These are phyloP conservation scores for Arthrobotrys sinensis DNA, from an alignment of 2,329 filamentous ascomycete genomes.

Conservation along the genomic window DNA sequence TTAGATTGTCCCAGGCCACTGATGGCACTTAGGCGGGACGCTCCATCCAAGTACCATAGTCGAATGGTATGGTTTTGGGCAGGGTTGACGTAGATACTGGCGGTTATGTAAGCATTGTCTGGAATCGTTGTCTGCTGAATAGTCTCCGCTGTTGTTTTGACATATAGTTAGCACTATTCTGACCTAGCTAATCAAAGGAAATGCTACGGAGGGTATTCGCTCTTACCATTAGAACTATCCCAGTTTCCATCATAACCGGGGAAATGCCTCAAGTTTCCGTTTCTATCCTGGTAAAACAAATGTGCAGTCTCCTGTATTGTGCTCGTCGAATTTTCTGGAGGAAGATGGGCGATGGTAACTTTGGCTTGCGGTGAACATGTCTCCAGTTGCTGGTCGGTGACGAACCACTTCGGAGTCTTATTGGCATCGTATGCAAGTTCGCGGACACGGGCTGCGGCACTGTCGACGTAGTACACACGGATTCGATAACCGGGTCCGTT, in stretches of 20 bases:
- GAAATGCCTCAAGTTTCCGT: constrained; percentile 40
- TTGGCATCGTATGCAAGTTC: constrained; percentile 52
- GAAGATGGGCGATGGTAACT: constrained; percentile 43
- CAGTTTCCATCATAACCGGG: constrained; percentile 49
- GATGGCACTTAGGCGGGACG: constrained; percentile 26
- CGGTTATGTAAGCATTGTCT: constrained; percentile 24
- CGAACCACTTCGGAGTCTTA: constrained; percentile 52
- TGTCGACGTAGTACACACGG: constrained; percentile 58
- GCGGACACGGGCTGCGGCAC: constrained; percentile 39
- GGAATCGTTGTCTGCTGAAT: constrained; percentile 35
- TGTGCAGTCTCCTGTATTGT: constrained; percentile 34
- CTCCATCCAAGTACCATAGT: constrained; percentile 42
- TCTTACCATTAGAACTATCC: constrained; percentile 42
- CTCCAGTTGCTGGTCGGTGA: constrained; percentile 43
- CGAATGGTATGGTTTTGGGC: constrained; percentile 32
- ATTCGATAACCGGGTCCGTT: constrained; percentile 42
- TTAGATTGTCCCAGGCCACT: constrained; percentile 36
- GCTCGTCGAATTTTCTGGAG: constrained; percentile 34
- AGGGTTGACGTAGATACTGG: constrained; percentile 27
- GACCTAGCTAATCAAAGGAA: not conserved
- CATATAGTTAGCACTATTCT: constrained; percentile 15
- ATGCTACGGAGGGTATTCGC: not conserved
- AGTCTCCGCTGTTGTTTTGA: constrained; percentile 33
- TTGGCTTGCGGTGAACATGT: constrained; percentile 44
- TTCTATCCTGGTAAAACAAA: constrained; percentile 51